Evolutionary conservation across 257 asterid genomes (phyloP).

Genomic region (Penstemon eatonii): DNA sequence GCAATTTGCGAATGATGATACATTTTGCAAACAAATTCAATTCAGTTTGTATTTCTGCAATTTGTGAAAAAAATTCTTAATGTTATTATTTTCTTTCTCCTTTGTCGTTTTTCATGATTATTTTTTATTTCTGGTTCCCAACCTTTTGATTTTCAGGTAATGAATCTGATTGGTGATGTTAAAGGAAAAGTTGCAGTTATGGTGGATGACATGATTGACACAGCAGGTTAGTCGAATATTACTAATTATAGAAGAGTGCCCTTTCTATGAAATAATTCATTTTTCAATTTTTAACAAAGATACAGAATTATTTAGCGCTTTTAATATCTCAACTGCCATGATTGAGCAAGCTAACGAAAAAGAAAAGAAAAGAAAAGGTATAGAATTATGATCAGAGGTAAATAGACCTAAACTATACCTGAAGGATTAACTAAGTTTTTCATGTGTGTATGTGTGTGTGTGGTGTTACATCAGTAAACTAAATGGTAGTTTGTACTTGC

Average conservation of each 20-base stretch:
- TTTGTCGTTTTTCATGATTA: not conserved
- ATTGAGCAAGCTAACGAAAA: not conserved
- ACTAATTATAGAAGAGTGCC: not conserved
- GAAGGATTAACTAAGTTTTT: too few relatives aligned
- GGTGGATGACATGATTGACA: slow-evolving; percentile 98
- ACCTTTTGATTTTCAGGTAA: slow-evolving; percentile 51
- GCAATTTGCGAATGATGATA: not conserved
- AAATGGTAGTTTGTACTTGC: too few relatives aligned
- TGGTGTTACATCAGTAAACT: too few relatives aligned
- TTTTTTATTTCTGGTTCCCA: slow-evolving; percentile 13
- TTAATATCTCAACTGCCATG: not conserved
- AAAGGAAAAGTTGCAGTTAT: slow-evolving; percentile 92
- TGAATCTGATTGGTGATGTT: slow-evolving; percentile 95
- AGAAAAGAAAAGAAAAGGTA: too few relatives aligned
- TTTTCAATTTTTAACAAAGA: too few relatives aligned
- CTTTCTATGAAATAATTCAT: not conserved
- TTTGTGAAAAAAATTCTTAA: slow-evolving; percentile 13
- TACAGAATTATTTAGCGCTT: too few relatives aligned
- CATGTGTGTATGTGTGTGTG: too few relatives aligned
- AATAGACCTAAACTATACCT: too few relatives aligned
- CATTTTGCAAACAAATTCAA: not conserved
- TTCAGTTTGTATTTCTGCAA: slow-evolving; percentile 1
- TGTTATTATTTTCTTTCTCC: not conserved
- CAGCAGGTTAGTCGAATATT: slow-evolving; percentile 65
- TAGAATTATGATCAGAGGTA: too few relatives aligned